Percentiles rank a stretch among this genome's conserved stretches.
phyloP scores from a whole-genome alignment of 2,329 filamentous ascomycete species.

The Xylaria sp. region DNA sequence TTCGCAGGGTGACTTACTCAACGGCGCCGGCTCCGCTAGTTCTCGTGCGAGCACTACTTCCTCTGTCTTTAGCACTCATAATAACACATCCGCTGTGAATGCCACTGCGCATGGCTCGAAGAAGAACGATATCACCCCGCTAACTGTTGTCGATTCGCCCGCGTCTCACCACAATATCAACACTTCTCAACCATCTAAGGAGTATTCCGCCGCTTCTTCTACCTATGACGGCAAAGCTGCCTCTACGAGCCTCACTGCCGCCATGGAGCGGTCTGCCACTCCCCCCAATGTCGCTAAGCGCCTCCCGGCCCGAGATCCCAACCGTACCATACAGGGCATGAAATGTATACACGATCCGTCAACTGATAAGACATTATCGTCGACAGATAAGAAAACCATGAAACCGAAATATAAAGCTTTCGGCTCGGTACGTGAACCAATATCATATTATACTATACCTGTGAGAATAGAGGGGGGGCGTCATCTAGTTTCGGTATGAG shows the following conservation, averaged over 20 bases:
- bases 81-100: conserved; percentile 49
- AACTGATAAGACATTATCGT: conserved; percentile 47
- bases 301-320: conserved; percentile 62
- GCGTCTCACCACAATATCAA: conserved; percentile 43
- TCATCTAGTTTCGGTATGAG: conserved; percentile 61
- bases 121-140: conserved; percentile 56
- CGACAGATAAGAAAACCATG: conserved; percentile 62
- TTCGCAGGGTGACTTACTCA: conserved; percentile 68
- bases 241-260: conserved; percentile 39
- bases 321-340: conserved; percentile 58
- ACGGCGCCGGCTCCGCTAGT: conserved; percentile 73
- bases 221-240: conserved; percentile 50
- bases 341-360: conserved; percentile 67
- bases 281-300: conserved; percentile 45
- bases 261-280: conserved; percentile 40
- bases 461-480: conserved; percentile 60
- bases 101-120: conserved; percentile 48
- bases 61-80: conserved; percentile 68
- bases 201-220: conserved; percentile 59
- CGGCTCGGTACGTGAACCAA: conserved; percentile 65
- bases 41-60: conserved; percentile 74
- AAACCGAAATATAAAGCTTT: conserved; percentile 69
- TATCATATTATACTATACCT: conserved; percentile 44
- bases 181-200: conserved; percentile 56
- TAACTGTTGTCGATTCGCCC: conserved; percentile 59